Evolutionary conservation across 768 basidiomycete species (phyloP).

Genomic region (Suillus lakei): DNA sequence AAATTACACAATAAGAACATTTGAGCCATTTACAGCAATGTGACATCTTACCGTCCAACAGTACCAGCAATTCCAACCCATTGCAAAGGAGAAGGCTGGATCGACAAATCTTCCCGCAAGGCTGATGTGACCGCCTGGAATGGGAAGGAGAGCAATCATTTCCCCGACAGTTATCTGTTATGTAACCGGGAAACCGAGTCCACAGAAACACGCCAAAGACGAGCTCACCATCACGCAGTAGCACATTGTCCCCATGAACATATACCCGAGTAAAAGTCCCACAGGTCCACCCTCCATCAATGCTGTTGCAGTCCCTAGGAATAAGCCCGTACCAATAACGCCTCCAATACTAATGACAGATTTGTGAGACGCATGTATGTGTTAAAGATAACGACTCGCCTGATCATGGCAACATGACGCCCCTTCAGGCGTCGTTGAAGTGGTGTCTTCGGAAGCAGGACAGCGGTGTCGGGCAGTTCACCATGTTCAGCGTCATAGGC

Average conservation of each 20-base stretch:
- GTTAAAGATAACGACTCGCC: neutral
- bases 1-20: neutral
- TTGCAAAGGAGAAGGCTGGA: neutral
- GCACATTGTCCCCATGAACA: neutral
- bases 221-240: neutral
- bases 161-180: neutral
- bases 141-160: neutral
- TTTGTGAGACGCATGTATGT: neutral
- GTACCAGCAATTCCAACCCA: conserved; percentile 3
- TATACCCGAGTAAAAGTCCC: neutral
- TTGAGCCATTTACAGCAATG: neutral
- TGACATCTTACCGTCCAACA: neutral
- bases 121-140: neutral
- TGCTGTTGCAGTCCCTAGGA: neutral
- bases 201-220: neutral
- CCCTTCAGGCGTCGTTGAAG: neutral
- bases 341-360: neutral
- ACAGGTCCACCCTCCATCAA: neutral
- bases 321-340: neutral
- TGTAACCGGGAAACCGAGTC: neutral
- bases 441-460: neutral
- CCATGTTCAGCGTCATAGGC: neutral
- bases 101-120: neutral
- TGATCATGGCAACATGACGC: neutral
- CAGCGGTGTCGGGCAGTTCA: neutral